Evolutionary conservation across 176 grass and related monocot species (phyloP).

Genomic region (Poa annua): DNA sequence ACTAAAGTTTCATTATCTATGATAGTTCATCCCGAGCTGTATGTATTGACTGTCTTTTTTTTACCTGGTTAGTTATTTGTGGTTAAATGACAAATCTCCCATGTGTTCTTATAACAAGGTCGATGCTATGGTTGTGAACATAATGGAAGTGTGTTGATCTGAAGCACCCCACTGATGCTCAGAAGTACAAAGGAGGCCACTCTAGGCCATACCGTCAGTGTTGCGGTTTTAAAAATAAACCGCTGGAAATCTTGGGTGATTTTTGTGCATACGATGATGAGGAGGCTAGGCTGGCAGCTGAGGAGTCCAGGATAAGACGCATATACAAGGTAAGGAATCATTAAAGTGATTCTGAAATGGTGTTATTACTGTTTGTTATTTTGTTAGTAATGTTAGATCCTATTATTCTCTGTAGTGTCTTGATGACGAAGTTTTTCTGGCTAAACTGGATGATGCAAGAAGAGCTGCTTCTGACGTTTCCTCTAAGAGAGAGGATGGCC

Average conservation of each 20-base stretch:
- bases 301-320: background rate
- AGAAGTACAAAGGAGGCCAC: background rate
- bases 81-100: background rate
- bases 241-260: background rate
- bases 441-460: background rate
- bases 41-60: background rate
- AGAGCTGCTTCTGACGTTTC: background rate
- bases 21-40: background rate
- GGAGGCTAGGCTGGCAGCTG: background rate
- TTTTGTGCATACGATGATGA: background rate
- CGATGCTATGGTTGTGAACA: background rate
- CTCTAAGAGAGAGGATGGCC: background rate
- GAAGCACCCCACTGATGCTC: background rate
- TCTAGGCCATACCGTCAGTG: background rate
- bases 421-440: background rate
- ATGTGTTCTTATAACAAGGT: background rate
- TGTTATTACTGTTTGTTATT: background rate
- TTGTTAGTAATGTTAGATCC: conserved; percentile 9
- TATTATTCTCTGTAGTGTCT: background rate
- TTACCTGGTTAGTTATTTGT: background rate
- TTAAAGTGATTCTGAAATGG: background rate
- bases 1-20: background rate
- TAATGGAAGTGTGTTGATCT: conserved; percentile 1
- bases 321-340: background rate
- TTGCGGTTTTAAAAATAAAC: background rate